Conservation (phyloP, 257 asterid genomes). For the Salvia splendens region DNA sequence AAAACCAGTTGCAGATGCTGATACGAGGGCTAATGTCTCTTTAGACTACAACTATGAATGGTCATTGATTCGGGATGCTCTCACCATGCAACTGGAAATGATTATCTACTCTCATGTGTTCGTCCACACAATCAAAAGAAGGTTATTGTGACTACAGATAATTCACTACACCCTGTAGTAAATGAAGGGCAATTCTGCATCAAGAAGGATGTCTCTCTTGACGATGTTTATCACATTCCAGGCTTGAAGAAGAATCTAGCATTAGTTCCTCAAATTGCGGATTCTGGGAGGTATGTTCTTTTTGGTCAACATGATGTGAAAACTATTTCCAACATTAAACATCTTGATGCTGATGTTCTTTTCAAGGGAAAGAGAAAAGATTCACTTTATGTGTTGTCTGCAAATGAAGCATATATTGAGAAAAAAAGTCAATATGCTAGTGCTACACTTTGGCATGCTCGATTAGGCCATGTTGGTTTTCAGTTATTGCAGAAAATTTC, state of each 20-base stretch:
- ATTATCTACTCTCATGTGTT: background rate
- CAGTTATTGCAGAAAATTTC: constrained; percentile 33
- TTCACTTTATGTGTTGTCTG: background rate
- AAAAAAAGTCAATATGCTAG: constrained; percentile 16
- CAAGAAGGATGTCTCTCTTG: background rate
- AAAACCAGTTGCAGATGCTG: background rate
- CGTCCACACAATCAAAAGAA: background rate
- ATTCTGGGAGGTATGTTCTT: constrained; percentile 7
- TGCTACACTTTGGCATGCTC: constrained; percentile 37
- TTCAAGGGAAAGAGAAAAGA: background rate
- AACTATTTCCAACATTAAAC: background rate
- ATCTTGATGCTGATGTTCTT: constrained; percentile 8
- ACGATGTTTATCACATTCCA: constrained; percentile 1
- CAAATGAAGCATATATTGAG: constrained; percentile 27
- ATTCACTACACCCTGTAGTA: background rate
- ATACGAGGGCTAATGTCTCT: background rate
- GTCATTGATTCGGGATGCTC: background rate
- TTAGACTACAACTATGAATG: constrained; percentile 2
- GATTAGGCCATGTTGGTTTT: constrained; percentile 33
- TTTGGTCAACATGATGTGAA: background rate
- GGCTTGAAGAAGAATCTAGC: constrained; percentile 10
- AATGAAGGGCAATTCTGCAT: background rate
- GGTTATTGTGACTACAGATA: background rate
- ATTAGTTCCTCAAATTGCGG: background rate
- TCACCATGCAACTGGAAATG: constrained; percentile 3